Evolutionary conservation across 768 basidiomycete species (phyloP).

Genomic region (Baorangia bicolor): DNA sequence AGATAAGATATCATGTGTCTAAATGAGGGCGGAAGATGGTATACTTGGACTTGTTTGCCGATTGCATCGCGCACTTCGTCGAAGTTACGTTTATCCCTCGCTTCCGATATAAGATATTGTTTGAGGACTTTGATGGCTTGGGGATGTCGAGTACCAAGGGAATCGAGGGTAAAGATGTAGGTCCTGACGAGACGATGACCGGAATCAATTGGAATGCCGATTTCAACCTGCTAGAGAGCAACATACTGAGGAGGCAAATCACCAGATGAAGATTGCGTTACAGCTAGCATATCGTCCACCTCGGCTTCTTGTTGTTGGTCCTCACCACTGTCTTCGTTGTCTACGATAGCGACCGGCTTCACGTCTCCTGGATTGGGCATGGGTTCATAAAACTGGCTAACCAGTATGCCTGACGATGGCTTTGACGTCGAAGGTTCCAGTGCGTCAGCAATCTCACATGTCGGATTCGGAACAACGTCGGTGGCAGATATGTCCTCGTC

Average conservation of each 20-base stretch:
- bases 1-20: not conserved
- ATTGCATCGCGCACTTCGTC: constrained; percentile 38
- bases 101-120: constrained; percentile 74
- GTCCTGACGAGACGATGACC: constrained; percentile 44
- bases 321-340: constrained; percentile 29
- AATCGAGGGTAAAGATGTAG: constrained; percentile 88
- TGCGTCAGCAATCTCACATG: not conserved
- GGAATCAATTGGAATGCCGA: not conserved
- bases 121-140: constrained; percentile 60
- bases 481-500: constrained; percentile 8
- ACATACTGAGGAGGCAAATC: constrained; percentile 25
- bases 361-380: not conserved
- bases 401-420: constrained; percentile 14
- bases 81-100: constrained; percentile 61
- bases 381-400: constrained; percentile 25
- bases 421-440: constrained; percentile 4
- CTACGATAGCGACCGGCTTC: constrained; percentile 4
- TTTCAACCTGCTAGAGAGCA: not conserved
- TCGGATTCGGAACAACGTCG: not conserved
- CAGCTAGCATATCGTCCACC: constrained; percentile 31
- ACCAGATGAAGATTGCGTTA: constrained; percentile 15
- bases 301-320: constrained; percentile 34
- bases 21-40: constrained; percentile 14
- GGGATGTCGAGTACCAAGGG: constrained; percentile 72
- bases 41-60: constrained; percentile 54